Base-by-base conservation (phyloP, 2,329 filamentous ascomycete genomes). In the Colletotrichum sp. region DNA sequence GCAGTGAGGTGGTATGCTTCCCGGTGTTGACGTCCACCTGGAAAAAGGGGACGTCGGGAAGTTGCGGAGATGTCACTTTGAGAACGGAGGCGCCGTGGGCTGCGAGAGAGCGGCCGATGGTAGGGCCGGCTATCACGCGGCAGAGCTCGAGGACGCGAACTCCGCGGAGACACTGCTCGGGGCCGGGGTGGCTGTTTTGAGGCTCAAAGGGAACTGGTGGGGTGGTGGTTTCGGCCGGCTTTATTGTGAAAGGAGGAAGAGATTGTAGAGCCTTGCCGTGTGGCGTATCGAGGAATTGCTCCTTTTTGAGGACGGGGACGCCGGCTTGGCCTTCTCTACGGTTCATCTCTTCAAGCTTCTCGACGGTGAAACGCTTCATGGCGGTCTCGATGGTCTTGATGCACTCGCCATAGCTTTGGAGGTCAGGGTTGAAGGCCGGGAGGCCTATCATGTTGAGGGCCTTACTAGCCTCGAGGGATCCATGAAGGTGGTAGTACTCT, bases 51-150 rank as follows among this genome's bases (percentile, higher is more conserved):
- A 93, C 90, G 77, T 93, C 92, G 2, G 89, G 88, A 34, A 94
- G 86, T 59, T 89, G 85, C 2, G 90, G 88, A 7, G 90, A 90
- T 5, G 92, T 94, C 66, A 94, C 86, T 78, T 93, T 92, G 78
- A 94, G 87, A 2, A 94, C 92, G 71, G 91, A 89, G 29, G 93
- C 93, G n/a, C 93, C 93, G 80, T 94, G 92, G 72, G 93, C 92
- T 39, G 92, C 92, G 3, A 94, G 88, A 2, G 90, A 90, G 34
- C 92, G 89, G n/a, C 90, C 90, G 78, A 94, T 92, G 5, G 91
- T 90, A 30, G 92, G 92, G 0, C 92, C 92, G 27, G 92, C 93
- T 78, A 95, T 94, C 78, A 94, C 90, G 32, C 92, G 90, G 81
- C 92, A 93, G 62, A 94, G 85, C 81, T 95, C 93, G 22, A 94